Base-by-base conservation (phyloP, 192 early-diverging fungal species). In the Powellomyces hirtus region DNA sequence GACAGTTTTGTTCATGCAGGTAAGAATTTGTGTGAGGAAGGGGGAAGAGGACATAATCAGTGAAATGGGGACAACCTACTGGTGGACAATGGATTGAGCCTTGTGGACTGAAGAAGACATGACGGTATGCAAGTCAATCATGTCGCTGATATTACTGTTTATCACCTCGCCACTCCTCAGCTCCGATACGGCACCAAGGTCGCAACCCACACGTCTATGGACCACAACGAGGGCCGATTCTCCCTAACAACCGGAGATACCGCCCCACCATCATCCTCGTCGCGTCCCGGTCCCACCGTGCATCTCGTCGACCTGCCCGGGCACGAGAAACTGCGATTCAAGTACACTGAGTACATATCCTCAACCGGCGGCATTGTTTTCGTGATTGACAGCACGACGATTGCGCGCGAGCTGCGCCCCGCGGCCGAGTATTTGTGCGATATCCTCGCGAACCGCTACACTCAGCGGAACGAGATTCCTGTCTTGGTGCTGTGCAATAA, bases 401-500 rank as follows among this genome's bases (percentile, higher is more conserved):
- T 88, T 11, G 36, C 74, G 0, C 71, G 84, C 27, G 65, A 86
- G 18, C 58, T 86, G 1, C 77, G 92, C 1, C 33, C 78, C 16
- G 80, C 85, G 2, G 89, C 92, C 10, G 93, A 95, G 79, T 79
- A 86, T 40, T 79, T 96, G 0, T 95, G 94, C 63, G 90, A 94
- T 34, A 80, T 94, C 38, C 79, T 96, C 60, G 81, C 87, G 2
- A 85, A 91, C 64, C 74, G 76, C 22, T 67, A 80, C 53, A 76
- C 89, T 10, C 79, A 80, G 53, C 75, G 85, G 16, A 67, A 78
- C 18, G 81, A 83, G 38, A 84, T 88, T 7, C 84, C 88, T 1
- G 64, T 93, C 6, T 69, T 94, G 58, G 79, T 96, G 22, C 73
- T 89, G 30, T 94, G 92, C 75, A 96, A 96, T 75, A 94, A 94